Base-by-base conservation (phyloP, 2,329 filamentous ascomycete species). In the Penicillium olsonii region DNA sequence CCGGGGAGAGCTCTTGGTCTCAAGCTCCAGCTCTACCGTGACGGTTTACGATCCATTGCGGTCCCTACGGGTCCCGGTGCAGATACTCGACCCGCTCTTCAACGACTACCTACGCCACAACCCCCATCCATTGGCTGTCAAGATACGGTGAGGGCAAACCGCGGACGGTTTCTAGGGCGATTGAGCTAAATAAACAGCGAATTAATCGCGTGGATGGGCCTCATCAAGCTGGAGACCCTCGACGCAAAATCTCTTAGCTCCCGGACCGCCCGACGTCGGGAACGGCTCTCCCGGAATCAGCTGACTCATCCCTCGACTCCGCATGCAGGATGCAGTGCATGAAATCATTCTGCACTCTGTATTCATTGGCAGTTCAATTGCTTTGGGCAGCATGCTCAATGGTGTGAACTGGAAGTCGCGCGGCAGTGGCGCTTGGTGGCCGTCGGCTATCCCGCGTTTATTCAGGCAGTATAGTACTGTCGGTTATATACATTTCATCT, bases 201-300 rank as follows among this genome's bases (percentile, higher is more conserved):
- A 12, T 20, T 15, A 7, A 8, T 12, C 12, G 26, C 38, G 42
- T 39, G 50, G 42, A 15, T 5, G 20, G 37, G 3, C 38, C 40
- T 17, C 27, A 27, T 37, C 27, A 45, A 44, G 40, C 50, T 50
- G 19, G 31, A 55, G 19, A 14, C 34, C 48, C 52, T 49, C 50
- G 35, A 42, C 41, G 54, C 26, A 61, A 56, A 60, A 54, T n/a
- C 44, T 57, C 49, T 54, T 57, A 61, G 57, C 53, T 55, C 51
- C 54, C 48, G 47, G 50, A 42, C 51, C 47, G 59, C 29, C 29
- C 29, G 29, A 31, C 2, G 29, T 31, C 57, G 55, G 58, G 55
- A 52, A 61, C 45, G 46, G 49, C 49, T 34, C 39, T 55, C 45
- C 58, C 55, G 57, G 47, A 35, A 45, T 45, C 52, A 52, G 56